A percentile compares a stretch with the other conserved stretches of the same genome.
Conservation (phyloP, 2,329 filamentous ascomycete species). For the Fusarium sp. region DNA sequence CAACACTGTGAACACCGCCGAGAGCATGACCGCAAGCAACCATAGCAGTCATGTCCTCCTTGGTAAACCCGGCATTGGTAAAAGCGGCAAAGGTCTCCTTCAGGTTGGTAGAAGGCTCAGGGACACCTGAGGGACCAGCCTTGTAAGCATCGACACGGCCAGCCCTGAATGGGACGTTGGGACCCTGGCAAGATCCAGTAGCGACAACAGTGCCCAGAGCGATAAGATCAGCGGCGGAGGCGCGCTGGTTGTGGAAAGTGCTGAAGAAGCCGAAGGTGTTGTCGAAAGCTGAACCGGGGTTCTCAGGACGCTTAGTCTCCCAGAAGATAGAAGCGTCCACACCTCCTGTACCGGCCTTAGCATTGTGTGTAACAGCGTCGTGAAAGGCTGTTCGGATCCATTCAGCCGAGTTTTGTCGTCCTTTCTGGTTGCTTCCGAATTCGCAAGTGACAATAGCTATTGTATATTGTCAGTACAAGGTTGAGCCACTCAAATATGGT, state of each 20-base stretch:
- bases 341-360: conserved; percentile 38
- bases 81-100: conserved; percentile 46
- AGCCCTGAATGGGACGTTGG: conserved; percentile 47
- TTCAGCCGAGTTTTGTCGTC: conserved; percentile 44
- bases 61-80: conserved; percentile 50
- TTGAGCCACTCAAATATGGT: no score
- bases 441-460: conserved; percentile 38
- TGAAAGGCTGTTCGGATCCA: conserved; percentile 48
- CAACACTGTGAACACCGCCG: conserved; percentile 58
- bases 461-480: background rate
- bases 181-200: conserved; percentile 56
- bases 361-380: conserved; percentile 44
- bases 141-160: conserved; percentile 50
- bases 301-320: conserved; percentile 42
- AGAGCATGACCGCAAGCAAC: conserved; percentile 54
- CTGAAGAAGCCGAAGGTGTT: conserved; percentile 53
- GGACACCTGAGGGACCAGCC: conserved; percentile 49
- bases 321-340: conserved; percentile 46
- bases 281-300: conserved; percentile 38
- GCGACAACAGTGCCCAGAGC: conserved; percentile 50
- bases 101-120: conserved; percentile 49
- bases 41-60: conserved; percentile 53
- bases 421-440: conserved; percentile 27
- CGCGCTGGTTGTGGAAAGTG: conserved; percentile 13
- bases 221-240: conserved; percentile 48